Conservation (phyloP, 768 basidiomycete genomes). For the Leccinum subtestaceum region DNA sequence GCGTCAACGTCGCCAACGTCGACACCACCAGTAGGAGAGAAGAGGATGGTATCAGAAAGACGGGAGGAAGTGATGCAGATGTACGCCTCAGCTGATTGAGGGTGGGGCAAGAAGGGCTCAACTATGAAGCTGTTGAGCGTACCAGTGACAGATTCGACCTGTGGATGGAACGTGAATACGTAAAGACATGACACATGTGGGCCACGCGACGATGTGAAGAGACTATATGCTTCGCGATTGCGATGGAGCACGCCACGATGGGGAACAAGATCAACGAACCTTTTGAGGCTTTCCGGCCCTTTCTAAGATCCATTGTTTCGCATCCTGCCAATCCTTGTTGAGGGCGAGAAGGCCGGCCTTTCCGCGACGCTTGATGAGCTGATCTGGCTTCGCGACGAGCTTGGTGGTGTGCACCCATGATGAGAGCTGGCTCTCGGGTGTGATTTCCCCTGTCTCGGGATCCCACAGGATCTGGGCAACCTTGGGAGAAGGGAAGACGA, state of each 20-base stretch:
- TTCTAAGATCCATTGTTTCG: constrained; percentile 81
- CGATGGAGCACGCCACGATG: constrained; percentile 2
- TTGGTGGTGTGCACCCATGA: constrained; percentile 80
- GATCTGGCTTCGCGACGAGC: constrained; percentile 96
- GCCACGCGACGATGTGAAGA: constrained; percentile 27
- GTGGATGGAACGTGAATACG: constrained; percentile 13
- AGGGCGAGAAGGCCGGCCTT: constrained; percentile 94
- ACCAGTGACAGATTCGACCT: constrained; percentile 94
- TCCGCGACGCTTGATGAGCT: constrained; percentile 98
- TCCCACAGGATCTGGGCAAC: constrained; percentile 92
- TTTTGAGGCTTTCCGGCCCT: constrained; percentile 91
- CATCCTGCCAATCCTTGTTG: constrained; percentile 90
- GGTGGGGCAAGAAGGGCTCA: constrained; percentile 98
- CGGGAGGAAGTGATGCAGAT: constrained; percentile 96
- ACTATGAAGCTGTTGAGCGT: constrained; percentile 97
- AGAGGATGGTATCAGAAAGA: constrained; percentile 94
- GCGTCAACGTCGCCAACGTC: constrained; percentile 98
- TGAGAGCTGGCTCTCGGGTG: constrained; percentile 60
- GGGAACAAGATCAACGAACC: constrained; percentile 32
- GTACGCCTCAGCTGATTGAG: constrained; percentile 92
- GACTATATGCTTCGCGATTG: constrained; percentile 11
- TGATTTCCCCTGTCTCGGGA: constrained; percentile 58
- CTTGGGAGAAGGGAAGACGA: constrained; percentile 62
- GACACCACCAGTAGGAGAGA: constrained; percentile 98
- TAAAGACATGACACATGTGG: constrained; percentile 6